phyloP scores from a whole-genome alignment of 2,329 filamentous ascomycete genomes.

The Pyricularia grisea region DNA sequence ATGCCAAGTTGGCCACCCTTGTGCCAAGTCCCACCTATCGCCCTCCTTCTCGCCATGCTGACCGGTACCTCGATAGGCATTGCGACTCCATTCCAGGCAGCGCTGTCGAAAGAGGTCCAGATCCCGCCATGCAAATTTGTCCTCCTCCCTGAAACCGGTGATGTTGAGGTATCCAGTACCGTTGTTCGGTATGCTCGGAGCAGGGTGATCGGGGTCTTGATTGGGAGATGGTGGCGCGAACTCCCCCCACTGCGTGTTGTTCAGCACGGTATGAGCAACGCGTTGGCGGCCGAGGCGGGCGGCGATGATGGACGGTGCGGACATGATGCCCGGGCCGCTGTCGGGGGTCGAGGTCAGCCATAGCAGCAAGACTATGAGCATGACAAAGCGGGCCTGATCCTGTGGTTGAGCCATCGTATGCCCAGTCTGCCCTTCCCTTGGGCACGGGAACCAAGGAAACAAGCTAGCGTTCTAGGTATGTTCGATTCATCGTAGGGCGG shows the following conservation, averaged over 20 bases:
- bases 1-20: constrained; percentile 49
- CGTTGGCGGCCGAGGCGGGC: constrained; percentile 42
- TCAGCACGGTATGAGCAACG: constrained; percentile 42
- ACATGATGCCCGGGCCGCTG: constrained; percentile 29
- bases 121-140: constrained; percentile 72
- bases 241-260: constrained; percentile 49
- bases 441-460: not conserved
- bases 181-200: not conserved
- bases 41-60: constrained; percentile 7
- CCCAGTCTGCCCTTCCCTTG: not conserved
- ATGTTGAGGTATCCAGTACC: constrained; percentile 51
- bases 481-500: not conserved
- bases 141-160: constrained; percentile 64
- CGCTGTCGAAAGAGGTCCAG: constrained; percentile 56
- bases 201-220: not conserved
- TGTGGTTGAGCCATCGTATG: constrained; percentile 34
- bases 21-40: constrained; percentile 20
- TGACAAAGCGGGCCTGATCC: constrained; percentile 30
- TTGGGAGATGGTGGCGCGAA: constrained; percentile 35
- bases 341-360: constrained; percentile 34
- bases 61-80: constrained; percentile 28
- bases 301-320: constrained; percentile 28
- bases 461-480: not conserved
- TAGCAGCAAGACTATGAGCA: constrained; percentile 33
- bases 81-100: constrained; percentile 51